Percentiles rank a stretch among this genome's conserved stretches.
Conservation (phyloP, 139 green algal species). For the Chlorella vulgaris region DNA sequence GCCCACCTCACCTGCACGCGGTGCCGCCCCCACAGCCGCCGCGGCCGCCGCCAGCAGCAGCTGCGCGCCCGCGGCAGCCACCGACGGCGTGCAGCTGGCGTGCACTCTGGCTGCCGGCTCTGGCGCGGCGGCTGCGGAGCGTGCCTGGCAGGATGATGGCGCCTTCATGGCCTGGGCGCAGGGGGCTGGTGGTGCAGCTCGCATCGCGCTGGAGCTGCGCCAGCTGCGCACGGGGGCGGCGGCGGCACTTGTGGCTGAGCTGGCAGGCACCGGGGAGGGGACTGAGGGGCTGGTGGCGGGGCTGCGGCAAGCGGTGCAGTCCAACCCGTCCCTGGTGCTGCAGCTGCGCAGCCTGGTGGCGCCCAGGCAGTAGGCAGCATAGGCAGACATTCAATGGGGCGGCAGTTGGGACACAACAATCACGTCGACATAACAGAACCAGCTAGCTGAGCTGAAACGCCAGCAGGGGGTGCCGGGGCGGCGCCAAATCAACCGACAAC, state of each 20-base stretch:
- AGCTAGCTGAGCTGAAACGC: too few relatives aligned
- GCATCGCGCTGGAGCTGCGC: conserved; percentile 73
- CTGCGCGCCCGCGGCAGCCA: background rate
- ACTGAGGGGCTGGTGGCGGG: conserved; percentile 67
- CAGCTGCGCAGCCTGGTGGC: conserved; percentile 59
- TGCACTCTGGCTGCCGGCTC: background rate
- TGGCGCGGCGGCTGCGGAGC: background rate
- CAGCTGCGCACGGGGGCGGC: conserved; percentile 57
- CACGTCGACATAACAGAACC: too few relatives aligned
- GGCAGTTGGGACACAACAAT: too few relatives aligned
- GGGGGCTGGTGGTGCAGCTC: conserved; percentile 52
- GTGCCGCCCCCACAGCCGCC: background rate
- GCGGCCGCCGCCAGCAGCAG: background rate
- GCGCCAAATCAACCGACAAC: too few relatives aligned
- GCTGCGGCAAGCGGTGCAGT: conserved; percentile 51
- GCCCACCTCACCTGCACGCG: background rate
- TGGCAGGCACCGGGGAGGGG: conserved; percentile 61
- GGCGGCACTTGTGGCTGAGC: conserved; percentile 41
- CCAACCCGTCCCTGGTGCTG: conserved; percentile 55
- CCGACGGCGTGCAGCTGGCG: conserved; percentile 4
- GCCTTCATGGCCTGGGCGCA: conserved; percentile 80
- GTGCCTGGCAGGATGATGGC: conserved; percentile 50
- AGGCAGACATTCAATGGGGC: too few relatives aligned
- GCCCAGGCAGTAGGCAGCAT: conserved; percentile 1
- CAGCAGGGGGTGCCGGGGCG: too few relatives aligned